A percentile compares a stretch with the other conserved stretches of the same genome.
Evolutionary conservation across 1,284 basidiomycete species (phyloP).

Genomic region (Rhodofomes roseus): DNA sequence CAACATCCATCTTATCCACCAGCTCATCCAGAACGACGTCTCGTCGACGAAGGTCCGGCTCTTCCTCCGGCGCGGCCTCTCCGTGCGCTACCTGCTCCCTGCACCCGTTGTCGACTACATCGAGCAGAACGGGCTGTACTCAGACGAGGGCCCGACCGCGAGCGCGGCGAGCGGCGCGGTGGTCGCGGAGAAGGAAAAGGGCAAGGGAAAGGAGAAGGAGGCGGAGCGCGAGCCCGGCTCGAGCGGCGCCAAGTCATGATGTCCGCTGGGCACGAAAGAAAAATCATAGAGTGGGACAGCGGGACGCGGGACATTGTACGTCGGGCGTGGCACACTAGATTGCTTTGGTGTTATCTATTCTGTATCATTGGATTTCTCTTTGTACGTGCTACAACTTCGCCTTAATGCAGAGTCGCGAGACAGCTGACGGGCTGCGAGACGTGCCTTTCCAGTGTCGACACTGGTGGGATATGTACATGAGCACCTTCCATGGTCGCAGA

Average conservation of each 20-base stretch:
- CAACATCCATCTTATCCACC: conserved; percentile 93
- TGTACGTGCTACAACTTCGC: neutral
- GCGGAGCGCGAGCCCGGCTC: conserved; percentile 33
- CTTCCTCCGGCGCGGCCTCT: conserved; percentile 90
- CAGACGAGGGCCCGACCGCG: conserved; percentile 49
- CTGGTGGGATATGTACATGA: no score
- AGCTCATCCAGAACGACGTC: conserved; percentile 98
- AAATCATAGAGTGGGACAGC: neutral
- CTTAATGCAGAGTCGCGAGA: neutral
- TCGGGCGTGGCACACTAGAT: neutral
- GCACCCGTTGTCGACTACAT: conserved; percentile 95
- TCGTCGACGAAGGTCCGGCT: conserved; percentile 92
- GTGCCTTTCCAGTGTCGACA: neutral
- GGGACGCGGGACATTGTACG: neutral
- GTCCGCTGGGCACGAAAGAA: neutral
- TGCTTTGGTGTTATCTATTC: neutral
- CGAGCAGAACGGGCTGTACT: conserved; percentile 73
- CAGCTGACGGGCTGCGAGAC: neutral
- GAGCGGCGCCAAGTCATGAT: conserved; percentile 3
- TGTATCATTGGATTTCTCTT: neutral
- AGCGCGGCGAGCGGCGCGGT: conserved; percentile 19
- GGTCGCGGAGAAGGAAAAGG: conserved; percentile 31
- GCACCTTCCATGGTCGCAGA: no score
- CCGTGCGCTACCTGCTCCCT: conserved; percentile 91
- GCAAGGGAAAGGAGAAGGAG: conserved; percentile 43